phyloP scores from a whole-genome alignment of 768 basidiomycete genomes.

The Kwoniella pini region DNA sequence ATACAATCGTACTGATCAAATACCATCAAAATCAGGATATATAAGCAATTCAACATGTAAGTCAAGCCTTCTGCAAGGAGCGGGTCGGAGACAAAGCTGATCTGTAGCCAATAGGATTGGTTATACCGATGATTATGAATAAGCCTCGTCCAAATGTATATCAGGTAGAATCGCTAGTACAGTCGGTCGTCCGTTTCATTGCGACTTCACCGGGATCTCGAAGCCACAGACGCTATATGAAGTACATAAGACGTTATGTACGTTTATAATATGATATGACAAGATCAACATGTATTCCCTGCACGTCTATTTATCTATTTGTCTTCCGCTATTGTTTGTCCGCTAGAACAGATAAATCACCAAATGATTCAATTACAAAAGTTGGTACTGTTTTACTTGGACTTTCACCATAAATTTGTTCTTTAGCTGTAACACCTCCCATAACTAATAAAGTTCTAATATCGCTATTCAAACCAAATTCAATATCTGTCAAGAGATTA shows the following conservation, averaged over 20 bases:
- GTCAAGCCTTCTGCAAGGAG: not conserved
- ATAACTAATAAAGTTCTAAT: conserved; percentile 85
- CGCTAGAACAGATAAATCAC: conserved; percentile 63
- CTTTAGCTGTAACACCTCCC: conserved; percentile 65
- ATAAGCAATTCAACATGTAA: conserved; percentile 25
- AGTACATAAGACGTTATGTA: too few relatives aligned
- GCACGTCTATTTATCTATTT: not conserved
- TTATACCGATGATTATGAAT: conserved; percentile 23
- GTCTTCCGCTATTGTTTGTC: conserved; percentile 12
- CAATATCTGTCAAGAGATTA: conserved; percentile 90
- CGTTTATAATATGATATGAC: not conserved
- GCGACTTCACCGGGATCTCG: too few relatives aligned
- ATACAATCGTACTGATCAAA: not conserved
- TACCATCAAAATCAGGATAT: conserved; percentile 5
- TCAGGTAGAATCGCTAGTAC: not conserved
- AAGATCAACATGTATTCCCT: not conserved
- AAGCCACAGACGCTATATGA: too few relatives aligned
- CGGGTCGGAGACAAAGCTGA: not conserved
- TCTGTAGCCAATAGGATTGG: conserved; percentile 16
- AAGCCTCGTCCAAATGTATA: not conserved
- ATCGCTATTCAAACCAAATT: conserved; percentile 85
- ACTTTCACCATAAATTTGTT: conserved; percentile 70
- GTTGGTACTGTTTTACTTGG: conserved; percentile 74
- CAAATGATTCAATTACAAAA: conserved; percentile 77
- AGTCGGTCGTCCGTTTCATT: too few relatives aligned